Evolutionary conservation across 1,284 basidiomycete genomes (phyloP).

Genomic region (Paramarasmius palmivorus): DNA sequence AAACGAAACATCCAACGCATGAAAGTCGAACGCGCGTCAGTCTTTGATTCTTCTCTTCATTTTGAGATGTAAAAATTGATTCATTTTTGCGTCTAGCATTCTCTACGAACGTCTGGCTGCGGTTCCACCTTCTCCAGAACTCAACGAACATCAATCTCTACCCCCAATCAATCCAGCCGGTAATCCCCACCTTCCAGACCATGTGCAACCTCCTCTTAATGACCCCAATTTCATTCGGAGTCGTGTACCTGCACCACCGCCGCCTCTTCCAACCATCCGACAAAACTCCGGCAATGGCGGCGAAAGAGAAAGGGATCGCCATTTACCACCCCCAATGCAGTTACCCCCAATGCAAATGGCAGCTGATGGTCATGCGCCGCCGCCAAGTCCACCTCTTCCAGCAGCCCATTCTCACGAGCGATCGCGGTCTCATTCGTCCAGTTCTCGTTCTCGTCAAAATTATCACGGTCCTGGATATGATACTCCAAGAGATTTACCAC

Average conservation of each 20-base stretch:
- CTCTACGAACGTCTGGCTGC: slow-evolving; percentile 74
- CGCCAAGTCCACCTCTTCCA: slow-evolving; percentile 37
- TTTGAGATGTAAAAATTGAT: slow-evolving; percentile 24
- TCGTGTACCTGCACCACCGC: slow-evolving; percentile 30
- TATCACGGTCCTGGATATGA: slow-evolving; percentile 35
- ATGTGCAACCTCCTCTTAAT: slow-evolving; percentile 36
- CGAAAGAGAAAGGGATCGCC: slow-evolving; percentile 13
- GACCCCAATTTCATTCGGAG: slow-evolving; percentile 43
- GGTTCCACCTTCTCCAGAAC: slow-evolving; percentile 55
- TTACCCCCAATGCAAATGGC: slow-evolving; percentile 13
- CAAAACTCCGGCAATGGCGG: slow-evolving; percentile 5
- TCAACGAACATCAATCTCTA: slow-evolving; percentile 39
- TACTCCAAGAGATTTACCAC: slow-evolving; percentile 30
- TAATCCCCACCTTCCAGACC: slow-evolving; percentile 40
- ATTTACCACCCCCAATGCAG: slow-evolving; percentile 50
- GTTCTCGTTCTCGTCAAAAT: slow-evolving; percentile 40
- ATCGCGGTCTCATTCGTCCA: slow-evolving; percentile 35
- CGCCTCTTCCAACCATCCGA: slow-evolving; percentile 41
- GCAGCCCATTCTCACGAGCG: slow-evolving; percentile 40
- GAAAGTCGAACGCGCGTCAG: slow-evolving; percentile 88
- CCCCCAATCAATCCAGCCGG: slow-evolving; percentile 22
- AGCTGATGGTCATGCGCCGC: slow-evolving; percentile 15
- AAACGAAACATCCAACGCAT: slow-evolving; percentile 87
- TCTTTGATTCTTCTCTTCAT: slow-evolving; percentile 29
- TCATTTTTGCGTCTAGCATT: slow-evolving; percentile 45